These are phyloP conservation scores for Rhodotorula taiwanensis DNA, from an alignment of 768 basidiomycete genomes.

Conservation along the genomic window DNA sequence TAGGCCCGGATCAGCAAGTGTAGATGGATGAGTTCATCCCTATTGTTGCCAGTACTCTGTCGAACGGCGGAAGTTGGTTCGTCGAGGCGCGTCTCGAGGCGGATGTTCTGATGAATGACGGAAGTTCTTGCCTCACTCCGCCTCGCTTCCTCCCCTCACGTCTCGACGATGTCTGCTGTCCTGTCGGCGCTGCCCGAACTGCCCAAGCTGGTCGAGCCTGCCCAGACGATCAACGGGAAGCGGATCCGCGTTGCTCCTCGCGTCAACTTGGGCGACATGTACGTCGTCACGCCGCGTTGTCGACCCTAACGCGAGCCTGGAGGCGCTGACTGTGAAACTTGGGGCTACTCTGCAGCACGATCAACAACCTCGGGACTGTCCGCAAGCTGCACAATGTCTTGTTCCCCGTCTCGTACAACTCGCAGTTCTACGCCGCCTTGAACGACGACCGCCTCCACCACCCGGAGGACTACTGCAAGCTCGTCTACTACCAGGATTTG, in stretches of 20 bases:
- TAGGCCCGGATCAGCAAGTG: too few relatives aligned
- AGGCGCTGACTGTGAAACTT: slow-evolving; percentile 57
- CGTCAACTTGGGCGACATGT: slow-evolving; percentile 36
- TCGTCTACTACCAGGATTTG: slow-evolving; percentile 89
- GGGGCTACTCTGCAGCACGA: slow-evolving; percentile 48
- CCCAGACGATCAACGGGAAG: slow-evolving; percentile 26
- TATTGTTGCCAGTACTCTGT: too few relatives aligned
- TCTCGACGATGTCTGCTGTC: slow-evolving; percentile 11
- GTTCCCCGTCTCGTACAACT: slow-evolving; percentile 82
- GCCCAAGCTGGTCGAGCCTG: slow-evolving; percentile 18
- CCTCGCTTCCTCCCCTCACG: not conserved
- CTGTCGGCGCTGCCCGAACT: slow-evolving; percentile 18
- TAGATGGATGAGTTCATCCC: too few relatives aligned
- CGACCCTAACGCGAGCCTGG: not conserved
- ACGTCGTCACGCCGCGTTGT: not conserved
- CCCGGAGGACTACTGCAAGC: slow-evolving; percentile 77
- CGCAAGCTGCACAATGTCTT: slow-evolving; percentile 57
- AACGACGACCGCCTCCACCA: slow-evolving; percentile 48
- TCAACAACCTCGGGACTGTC: slow-evolving; percentile 75
- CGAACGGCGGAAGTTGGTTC: too few relatives aligned
- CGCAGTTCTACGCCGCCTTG: slow-evolving; percentile 78
- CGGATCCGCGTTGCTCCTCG: slow-evolving; percentile 33
- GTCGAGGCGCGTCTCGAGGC: too few relatives aligned
- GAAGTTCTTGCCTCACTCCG: too few relatives aligned
- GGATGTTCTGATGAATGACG: too few relatives aligned